phyloP scores from a whole-genome alignment of 345 rosid genomes.

The Salix dunnii region DNA sequence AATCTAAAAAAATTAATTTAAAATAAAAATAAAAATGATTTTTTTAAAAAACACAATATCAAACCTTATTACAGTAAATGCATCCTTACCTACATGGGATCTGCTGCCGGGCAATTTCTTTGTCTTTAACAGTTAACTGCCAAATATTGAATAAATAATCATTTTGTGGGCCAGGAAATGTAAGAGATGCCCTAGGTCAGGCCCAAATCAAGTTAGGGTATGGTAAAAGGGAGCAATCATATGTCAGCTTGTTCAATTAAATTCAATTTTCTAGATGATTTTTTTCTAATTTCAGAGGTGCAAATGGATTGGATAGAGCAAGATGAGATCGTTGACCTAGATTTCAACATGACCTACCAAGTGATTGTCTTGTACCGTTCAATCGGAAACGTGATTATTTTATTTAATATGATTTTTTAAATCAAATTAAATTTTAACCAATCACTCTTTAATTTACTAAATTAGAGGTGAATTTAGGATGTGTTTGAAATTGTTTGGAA shows the following conservation, averaged over 20 bases:
- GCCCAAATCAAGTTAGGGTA: neutral
- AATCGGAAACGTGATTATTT: too few relatives aligned
- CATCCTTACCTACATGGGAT: neutral
- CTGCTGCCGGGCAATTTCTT: neutral
- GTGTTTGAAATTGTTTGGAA: too few relatives aligned
- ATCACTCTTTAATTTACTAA: too few relatives aligned
- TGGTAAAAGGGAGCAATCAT: neutral
- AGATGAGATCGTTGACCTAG: neutral
- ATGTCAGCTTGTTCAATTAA: neutral
- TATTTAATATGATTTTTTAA: too few relatives aligned
- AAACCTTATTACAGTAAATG: neutral
- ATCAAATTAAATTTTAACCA: too few relatives aligned
- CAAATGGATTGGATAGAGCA: neutral
- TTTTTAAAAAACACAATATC: too few relatives aligned
- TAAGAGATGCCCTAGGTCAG: neutral
- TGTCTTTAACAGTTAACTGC: neutral
- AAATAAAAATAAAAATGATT: too few relatives aligned
- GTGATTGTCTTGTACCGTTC: too few relatives aligned
- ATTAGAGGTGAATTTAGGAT: too few relatives aligned
- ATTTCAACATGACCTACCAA: neutral
- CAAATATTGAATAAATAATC: neutral
- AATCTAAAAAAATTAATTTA: too few relatives aligned
- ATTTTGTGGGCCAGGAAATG: neutral
- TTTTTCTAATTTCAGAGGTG: neutral
- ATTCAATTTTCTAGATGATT: neutral